Percentiles rank a stretch among this genome's conserved stretches.
Evolutionary conservation across 192 early-diverging fungal species (phyloP).

Genomic region (Mortierella claussenii): DNA sequence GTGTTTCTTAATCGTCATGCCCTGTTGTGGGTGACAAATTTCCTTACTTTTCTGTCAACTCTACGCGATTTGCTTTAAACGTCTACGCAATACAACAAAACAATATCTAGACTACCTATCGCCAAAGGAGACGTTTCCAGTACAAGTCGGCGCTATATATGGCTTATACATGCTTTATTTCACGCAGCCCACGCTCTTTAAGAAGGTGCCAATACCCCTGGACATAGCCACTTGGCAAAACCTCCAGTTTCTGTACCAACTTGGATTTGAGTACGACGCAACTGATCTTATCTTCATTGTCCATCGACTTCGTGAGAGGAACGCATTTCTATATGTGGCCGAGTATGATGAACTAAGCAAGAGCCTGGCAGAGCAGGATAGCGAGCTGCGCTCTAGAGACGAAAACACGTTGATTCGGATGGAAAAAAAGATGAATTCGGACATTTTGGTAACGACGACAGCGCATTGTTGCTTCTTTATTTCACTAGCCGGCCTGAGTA

Average conservation of each 20-base stretch:
- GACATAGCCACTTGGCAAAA: constrained; percentile 1
- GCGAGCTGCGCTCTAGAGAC: not conserved
- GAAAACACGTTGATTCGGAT: constrained; percentile 6
- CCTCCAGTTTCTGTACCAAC: constrained; percentile 15
- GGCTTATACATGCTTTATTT: constrained; percentile 19
- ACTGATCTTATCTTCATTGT: constrained; percentile 24
- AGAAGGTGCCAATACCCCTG: constrained; percentile 13
- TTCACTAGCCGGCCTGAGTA: not conserved
- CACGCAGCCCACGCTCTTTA: constrained; percentile 22
- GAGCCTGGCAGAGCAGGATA: not conserved
- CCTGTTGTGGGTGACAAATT: too few relatives aligned
- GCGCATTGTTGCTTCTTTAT: not conserved
- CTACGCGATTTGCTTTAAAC: too few relatives aligned
- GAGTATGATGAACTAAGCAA: not conserved
- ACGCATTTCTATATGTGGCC: constrained; percentile 20
- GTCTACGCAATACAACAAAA: too few relatives aligned
- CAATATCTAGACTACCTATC: constrained; percentile 22
- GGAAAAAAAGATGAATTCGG: constrained; percentile 14
- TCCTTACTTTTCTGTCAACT: too few relatives aligned
- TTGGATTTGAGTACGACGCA: constrained; percentile 1
- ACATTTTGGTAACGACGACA: constrained; percentile 8
- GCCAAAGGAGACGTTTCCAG: not conserved
- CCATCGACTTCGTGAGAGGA: constrained; percentile 3
- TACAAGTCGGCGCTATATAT: constrained; percentile 6
- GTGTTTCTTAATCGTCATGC: too few relatives aligned